Conservation (phyloP, 306 rosid species). For the Alnus glutinosa region DNA sequence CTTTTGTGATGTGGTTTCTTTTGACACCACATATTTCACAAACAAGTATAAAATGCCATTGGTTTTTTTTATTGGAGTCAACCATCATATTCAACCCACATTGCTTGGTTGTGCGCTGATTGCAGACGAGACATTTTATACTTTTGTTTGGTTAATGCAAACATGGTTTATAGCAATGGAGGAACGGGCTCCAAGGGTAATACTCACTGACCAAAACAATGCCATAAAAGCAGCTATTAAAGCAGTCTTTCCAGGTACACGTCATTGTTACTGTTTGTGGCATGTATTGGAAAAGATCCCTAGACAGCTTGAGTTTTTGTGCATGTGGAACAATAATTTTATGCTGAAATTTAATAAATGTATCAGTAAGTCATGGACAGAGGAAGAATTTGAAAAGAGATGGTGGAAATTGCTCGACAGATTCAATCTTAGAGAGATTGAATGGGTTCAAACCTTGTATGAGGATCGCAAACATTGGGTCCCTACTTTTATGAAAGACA, state of each 20-base stretch:
- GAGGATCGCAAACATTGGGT: constrained; percentile 54
- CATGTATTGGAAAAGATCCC: constrained; percentile 62
- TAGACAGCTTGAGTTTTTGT: constrained; percentile 50
- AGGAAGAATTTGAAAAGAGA: constrained; percentile 54
- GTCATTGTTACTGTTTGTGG: constrained; percentile 64
- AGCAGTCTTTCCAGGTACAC: constrained; percentile 52
- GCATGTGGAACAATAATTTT: constrained; percentile 46
- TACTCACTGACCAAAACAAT: constrained; percentile 57
- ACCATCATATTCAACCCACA: constrained; percentile 59
- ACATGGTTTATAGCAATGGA: constrained; percentile 64
- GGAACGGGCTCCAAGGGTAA: constrained; percentile 50
- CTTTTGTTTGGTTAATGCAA: constrained; percentile 61
- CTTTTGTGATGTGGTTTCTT: constrained; percentile 58
- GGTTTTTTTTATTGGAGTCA: constrained; percentile 58
- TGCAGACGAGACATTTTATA: constrained; percentile 51
- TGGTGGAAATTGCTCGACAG: constrained; percentile 59
- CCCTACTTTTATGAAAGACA: constrained; percentile 48
- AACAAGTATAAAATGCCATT: constrained; percentile 56
- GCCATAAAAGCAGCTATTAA: constrained; percentile 58
- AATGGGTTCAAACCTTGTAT: constrained; percentile 50
- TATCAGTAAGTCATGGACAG: constrained; percentile 54
- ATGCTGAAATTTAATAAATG: constrained; percentile 48
- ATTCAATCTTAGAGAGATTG: constrained; percentile 50
- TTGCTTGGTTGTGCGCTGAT: constrained; percentile 62
- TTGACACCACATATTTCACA: constrained; percentile 59